Percentiles rank a stretch among this genome's conserved stretches.
phyloP scores from a whole-genome alignment of 2,329 filamentous ascomycete species.

The Penicillium sp. region DNA sequence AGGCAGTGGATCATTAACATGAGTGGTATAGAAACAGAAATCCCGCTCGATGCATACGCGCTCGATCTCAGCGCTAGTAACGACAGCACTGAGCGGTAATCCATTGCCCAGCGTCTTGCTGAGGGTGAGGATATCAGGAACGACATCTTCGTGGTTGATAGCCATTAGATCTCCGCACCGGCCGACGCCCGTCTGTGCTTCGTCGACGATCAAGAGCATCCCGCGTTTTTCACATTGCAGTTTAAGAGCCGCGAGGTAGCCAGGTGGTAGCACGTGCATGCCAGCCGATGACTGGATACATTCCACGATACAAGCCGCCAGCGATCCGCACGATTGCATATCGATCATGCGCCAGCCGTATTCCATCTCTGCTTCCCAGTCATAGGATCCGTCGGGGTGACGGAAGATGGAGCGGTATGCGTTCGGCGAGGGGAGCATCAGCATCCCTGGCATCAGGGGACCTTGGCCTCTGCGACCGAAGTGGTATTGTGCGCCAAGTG shows the following conservation, averaged over 20 bases:
- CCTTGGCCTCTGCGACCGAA: slow-evolving; percentile 21
- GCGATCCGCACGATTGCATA: slow-evolving; percentile 57
- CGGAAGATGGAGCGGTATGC: slow-evolving; percentile 62
- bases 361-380: slow-evolving; percentile 63
- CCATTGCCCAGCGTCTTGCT: slow-evolving; percentile 63
- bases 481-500: slow-evolving; percentile 49
- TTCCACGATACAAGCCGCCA: slow-evolving; percentile 63
- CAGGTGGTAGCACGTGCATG: slow-evolving; percentile 58
- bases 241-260: slow-evolving; percentile 58
- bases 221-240: slow-evolving; percentile 54
- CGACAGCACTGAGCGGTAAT: slow-evolving; percentile 57
- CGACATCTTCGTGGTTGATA: slow-evolving; percentile 50
- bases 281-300: slow-evolving; percentile 59
- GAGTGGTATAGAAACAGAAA: slow-evolving; percentile 61
- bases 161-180: slow-evolving; percentile 59
- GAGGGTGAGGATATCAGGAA: slow-evolving; percentile 59
- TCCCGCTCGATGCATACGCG: slow-evolving; percentile 47
- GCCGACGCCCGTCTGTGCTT: slow-evolving; percentile 59
- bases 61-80: slow-evolving; percentile 55
- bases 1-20: slow-evolving; percentile 61
- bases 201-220: slow-evolving; percentile 59
- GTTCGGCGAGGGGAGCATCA: slow-evolving; percentile 59
- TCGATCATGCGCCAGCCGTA: slow-evolving; percentile 63
- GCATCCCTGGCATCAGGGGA: slow-evolving; percentile 53
- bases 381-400: slow-evolving; percentile 57